Conservation (phyloP, 106 monocot genomes). For the Apostasia ramifera region DNA sequence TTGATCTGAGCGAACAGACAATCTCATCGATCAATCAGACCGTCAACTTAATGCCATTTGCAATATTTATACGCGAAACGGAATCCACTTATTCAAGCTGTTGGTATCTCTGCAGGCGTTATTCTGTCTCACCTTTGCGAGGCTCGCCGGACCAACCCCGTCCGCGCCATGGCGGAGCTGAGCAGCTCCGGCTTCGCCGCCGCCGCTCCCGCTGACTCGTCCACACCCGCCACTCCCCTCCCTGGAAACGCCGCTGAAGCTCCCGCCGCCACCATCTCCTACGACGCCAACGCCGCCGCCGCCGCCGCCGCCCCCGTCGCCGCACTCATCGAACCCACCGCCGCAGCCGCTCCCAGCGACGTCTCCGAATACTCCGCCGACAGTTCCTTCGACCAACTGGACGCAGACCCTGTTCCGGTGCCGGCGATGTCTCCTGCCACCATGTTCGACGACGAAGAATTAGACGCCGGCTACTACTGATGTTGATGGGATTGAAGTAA, state of each 20-base stretch:
- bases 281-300: conserved; percentile 29
- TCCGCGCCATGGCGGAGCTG: conserved; percentile 38
- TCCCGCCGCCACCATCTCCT: conserved; percentile 19
- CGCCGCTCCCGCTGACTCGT: not conserved
- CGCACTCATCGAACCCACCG: not conserved
- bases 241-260: not conserved
- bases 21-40: too few relatives aligned
- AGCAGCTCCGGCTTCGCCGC: conserved; percentile 32
- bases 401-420: conserved; percentile 8
- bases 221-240: not conserved
- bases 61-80: too few relatives aligned
- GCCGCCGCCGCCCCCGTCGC: not conserved
- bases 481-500: too few relatives aligned
- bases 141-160: conserved; percentile 22
- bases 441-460: not conserved
- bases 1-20: too few relatives aligned
- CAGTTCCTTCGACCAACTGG: not conserved
- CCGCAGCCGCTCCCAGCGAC: not conserved
- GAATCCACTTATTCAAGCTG: not conserved
- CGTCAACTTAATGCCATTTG: too few relatives aligned
- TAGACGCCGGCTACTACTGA: not conserved
- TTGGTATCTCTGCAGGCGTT: conserved; percentile 27
- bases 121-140: conserved; percentile 38
- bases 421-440: conserved; percentile 5
- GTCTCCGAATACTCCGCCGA: not conserved